These are phyloP conservation scores for Leccinum pellstonianum DNA, from an alignment of 768 basidiomycete genomes.

Conservation along the genomic window DNA sequence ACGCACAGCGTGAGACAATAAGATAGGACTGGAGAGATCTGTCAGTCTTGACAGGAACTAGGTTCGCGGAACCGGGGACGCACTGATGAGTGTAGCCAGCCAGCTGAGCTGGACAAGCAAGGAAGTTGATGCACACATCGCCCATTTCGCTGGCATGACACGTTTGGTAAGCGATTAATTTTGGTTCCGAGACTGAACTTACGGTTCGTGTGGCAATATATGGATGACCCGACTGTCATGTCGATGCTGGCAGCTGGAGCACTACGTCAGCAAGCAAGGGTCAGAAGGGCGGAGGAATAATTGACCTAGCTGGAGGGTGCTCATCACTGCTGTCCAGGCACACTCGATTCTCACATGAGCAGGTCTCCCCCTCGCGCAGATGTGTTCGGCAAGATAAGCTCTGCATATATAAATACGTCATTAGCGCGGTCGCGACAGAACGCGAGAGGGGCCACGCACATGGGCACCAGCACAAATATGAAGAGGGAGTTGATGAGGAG, in stretches of 20 bases:
- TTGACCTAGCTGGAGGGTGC: slow-evolving; percentile 45
- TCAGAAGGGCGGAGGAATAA: background rate
- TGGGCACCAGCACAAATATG: slow-evolving; percentile 28
- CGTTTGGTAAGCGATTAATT: slow-evolving; percentile 1
- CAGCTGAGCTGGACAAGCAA: slow-evolving; percentile 49
- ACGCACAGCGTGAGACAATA: slow-evolving; percentile 58
- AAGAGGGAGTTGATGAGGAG: slow-evolving; percentile 47
- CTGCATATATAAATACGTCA: slow-evolving; percentile 7
- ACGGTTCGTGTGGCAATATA: slow-evolving; percentile 38
- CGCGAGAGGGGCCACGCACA: slow-evolving; percentile 25
- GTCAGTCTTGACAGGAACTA: background rate
- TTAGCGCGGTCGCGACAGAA: slow-evolving; percentile 1
- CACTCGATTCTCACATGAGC: slow-evolving; percentile 53
- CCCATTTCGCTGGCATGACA: slow-evolving; percentile 36
- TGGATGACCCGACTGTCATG: slow-evolving; percentile 43
- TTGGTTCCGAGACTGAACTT: slow-evolving; percentile 12
- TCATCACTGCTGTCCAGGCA: slow-evolving; percentile 50
- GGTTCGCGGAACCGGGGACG: slow-evolving; percentile 20
- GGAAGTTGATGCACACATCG: slow-evolving; percentile 46
- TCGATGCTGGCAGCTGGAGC: slow-evolving; percentile 48
- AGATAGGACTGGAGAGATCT: slow-evolving; percentile 38
- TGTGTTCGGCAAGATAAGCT: slow-evolving; percentile 36
- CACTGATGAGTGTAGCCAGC: slow-evolving; percentile 48
- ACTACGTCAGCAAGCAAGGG: background rate
- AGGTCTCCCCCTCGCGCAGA: slow-evolving; percentile 37